Base-by-base conservation (phyloP, 1,284 basidiomycete species). In the Schizophyllum amplum region DNA sequence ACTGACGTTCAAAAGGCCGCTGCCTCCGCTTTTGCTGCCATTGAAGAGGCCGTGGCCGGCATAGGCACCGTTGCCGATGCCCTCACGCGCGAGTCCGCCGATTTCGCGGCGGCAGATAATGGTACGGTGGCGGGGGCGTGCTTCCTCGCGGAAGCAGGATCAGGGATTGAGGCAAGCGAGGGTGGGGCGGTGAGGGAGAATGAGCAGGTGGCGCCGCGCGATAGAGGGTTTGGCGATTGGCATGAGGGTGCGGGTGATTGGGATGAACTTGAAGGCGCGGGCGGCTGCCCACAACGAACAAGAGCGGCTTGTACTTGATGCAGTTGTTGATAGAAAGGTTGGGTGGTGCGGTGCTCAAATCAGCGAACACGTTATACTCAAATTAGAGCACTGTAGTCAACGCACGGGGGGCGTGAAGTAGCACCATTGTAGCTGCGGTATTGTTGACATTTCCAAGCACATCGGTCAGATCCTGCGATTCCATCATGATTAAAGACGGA, bases 61-160 rank as follows among this genome's bases (percentile, higher is more conserved):
- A 71, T 84, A 57, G 74, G 75, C 17, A 72, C 75, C 2, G 71
- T 90, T 17, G 71, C 90, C 24, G 85, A 90, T 48, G 72, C 71
- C 0, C 74, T 89, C 25, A 72, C 87, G 22, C 72, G 73, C 15
- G 83, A 88, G 52, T 80, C 84, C 0, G 73, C 80, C 5, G 70
- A 77, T 0, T 83, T 86, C 60, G 72, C 88, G 52, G 71, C 78
- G 15, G 69, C 74, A 0, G 83, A 91, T 66, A 75, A 76, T 26
- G 74, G 79, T 55, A 71, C 79, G 9, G 68, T 3, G 69, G 72
- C 22, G 75, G n/a, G 82, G 55, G 75, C 82, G 3, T 81, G 81
- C 57, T 65, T 71, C 4, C 67, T 84, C 27, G 75, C 81, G 0
- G 74, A 81, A 85, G 51, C 82, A 90, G 27, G 87, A 94, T 64